phyloP scores from a whole-genome alignment of 495 filamentous ascomycete genomes.

The Rhypophila decipiens region DNA sequence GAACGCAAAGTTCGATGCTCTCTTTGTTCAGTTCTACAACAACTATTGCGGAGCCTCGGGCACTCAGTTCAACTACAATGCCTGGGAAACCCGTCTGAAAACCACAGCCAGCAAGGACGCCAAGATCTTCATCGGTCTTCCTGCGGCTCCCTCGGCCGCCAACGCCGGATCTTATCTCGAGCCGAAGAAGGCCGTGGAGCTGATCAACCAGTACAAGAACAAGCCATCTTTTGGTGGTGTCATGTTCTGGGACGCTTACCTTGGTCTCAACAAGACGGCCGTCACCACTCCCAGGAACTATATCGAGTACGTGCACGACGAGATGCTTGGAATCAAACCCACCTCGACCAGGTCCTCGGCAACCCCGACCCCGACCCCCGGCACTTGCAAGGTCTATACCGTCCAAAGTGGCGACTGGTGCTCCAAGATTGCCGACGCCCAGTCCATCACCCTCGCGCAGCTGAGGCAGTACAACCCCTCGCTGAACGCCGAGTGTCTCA shows the following conservation, averaged over 20 bases:
- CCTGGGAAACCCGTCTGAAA: conserved; percentile 54
- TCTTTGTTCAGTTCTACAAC: conserved; percentile 74
- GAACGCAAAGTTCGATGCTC: conserved; percentile 48
- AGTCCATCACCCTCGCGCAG: conserved; percentile 7
- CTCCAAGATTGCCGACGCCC: conserved; percentile 7
- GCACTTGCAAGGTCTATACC: conserved; percentile 8
- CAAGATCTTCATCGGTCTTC: conserved; percentile 59
- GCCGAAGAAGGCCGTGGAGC: conserved; percentile 6
- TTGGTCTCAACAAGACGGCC: conserved; percentile 17
- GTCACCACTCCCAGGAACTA: conserved; percentile 16
- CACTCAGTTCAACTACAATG: conserved; percentile 54
- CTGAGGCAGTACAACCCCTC: conserved; percentile 5
- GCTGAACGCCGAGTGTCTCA: conserved; percentile 1
- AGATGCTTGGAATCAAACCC: not conserved
- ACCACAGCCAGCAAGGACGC: conserved; percentile 49
- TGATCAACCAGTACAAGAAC: conserved; percentile 28
- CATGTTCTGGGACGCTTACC: conserved; percentile 36
- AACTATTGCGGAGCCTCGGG: conserved; percentile 51
- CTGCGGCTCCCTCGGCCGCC: conserved; percentile 39
- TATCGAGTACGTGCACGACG: conserved; percentile 21
- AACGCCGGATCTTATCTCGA: conserved; percentile 24
- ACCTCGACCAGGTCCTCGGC: conserved; percentile 1
- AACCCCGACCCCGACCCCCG: conserved; percentile 3
- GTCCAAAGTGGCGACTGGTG: conserved; percentile 12
- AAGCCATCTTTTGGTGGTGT: conserved; percentile 32